These are phyloP conservation scores for Pythium chondricola DNA, from an alignment of 352 stramenopile genomes.

Conservation along the genomic window DNA sequence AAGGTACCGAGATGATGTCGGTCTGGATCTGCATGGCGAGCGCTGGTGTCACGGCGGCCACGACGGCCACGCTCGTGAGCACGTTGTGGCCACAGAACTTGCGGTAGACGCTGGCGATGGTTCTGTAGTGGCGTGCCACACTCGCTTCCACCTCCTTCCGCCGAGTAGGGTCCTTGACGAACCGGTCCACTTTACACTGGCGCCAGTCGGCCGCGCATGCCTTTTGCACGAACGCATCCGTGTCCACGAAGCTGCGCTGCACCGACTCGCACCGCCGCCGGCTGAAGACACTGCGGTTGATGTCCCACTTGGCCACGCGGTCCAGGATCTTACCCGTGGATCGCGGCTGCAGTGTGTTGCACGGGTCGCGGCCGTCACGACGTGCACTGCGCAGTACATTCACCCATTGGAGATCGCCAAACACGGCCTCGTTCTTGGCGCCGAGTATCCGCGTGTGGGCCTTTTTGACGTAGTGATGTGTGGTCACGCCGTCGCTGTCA, in stretches of 20 bases:
- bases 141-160: conserved; percentile 53
- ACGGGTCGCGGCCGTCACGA: conserved; percentile 56
- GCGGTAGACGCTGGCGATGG: conserved; percentile 52
- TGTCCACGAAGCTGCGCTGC: conserved; percentile 60
- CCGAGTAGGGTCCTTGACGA: conserved; percentile 53
- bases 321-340: conserved; percentile 36
- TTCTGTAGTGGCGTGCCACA: conserved; percentile 47
- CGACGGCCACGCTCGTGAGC: conserved; percentile 37
- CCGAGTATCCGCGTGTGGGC: conserved; percentile 18
- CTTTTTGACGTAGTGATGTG: conserved; percentile 51
- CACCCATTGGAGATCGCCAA: conserved; percentile 32
- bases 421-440: conserved; percentile 2
- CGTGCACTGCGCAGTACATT: conserved; percentile 50
- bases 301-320: conserved; percentile 48
- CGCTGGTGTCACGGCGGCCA: conserved; percentile 30
- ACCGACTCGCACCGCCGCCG: conserved; percentile 48
- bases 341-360: conserved; percentile 61
- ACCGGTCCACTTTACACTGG: conserved; percentile 73
- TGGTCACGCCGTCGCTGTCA: conserved; percentile 21
- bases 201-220: conserved; percentile 59
- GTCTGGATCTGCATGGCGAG: conserved; percentile 53
- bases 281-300: conserved; percentile 76
- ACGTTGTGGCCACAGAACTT: conserved; percentile 62
- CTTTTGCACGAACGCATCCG: conserved; percentile 57
- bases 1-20: conserved; percentile 63